Conservation (phyloP, 1,139 yeast genomes). For the Geotrichum bryndzae region DNA sequence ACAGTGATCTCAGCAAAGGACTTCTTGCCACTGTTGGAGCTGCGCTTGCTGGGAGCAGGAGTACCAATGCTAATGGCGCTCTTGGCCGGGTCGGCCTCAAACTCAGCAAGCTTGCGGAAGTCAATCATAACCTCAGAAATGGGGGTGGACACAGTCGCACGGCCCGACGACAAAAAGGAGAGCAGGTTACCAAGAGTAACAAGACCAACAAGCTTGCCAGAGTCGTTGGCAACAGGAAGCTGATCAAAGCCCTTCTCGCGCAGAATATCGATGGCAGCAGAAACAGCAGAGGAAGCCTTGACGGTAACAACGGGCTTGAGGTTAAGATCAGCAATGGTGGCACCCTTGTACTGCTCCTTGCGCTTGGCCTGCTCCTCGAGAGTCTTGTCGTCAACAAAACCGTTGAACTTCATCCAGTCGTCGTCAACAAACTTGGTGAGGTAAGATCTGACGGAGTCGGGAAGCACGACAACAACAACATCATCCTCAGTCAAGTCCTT, state of each 20-base stretch:
- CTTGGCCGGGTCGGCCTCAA: constrained; percentile 47
- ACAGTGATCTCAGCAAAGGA: constrained; percentile 64
- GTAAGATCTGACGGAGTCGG: constrained; percentile 83
- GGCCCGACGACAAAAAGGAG: constrained; percentile 60
- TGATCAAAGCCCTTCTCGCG: constrained; percentile 81
- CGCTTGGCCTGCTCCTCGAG: constrained; percentile 41
- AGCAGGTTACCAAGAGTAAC: constrained; percentile 72
- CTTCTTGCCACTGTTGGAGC: constrained; percentile 55
- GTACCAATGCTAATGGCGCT: constrained; percentile 35
- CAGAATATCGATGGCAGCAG: constrained; percentile 63
- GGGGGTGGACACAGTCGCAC: constrained; percentile 53
- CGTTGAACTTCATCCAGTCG: constrained; percentile 83
- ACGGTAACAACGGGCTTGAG: constrained; percentile 82
- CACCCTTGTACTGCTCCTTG: constrained; percentile 47
- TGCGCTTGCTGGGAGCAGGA: constrained; percentile 44
- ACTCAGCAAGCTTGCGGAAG: constrained; percentile 48
- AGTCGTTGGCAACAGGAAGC: constrained; percentile 62
- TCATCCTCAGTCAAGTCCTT: constrained; percentile 68
- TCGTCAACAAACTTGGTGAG: constrained; percentile 85
- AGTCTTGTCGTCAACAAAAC: constrained; percentile 52
- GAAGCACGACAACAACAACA: constrained; percentile 74
- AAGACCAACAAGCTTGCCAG: constrained; percentile 66
- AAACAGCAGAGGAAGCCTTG: constrained; percentile 53
- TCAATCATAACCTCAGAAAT: constrained; percentile 61
- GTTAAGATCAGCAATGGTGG: constrained; percentile 63